Conservation (phyloP, 2,329 filamentous ascomycete species). For the Trichoderma simmonsii region DNA sequence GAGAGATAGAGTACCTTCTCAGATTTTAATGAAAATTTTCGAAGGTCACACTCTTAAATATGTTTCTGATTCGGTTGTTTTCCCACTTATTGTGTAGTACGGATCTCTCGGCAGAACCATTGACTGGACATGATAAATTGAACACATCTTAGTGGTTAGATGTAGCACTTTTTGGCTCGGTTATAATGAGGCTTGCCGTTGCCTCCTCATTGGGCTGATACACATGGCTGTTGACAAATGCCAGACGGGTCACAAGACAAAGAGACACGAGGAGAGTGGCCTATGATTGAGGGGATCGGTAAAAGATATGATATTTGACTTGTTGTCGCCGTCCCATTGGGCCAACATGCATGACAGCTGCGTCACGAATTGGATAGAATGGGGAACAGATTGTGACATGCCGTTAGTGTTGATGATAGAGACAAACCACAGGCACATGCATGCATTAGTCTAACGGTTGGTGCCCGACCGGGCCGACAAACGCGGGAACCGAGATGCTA, state of each 20-base stretch:
- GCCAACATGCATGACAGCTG: not conserved
- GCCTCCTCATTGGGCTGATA: not conserved
- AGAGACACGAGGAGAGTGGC: not conserved
- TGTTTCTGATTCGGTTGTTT: not conserved
- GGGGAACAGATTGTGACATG: not conserved
- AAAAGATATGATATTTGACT: not conserved
- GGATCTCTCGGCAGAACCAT: not conserved
- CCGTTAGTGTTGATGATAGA: not conserved
- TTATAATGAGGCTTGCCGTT: not conserved
- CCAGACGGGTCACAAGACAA: not conserved
- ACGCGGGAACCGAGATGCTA: not conserved
- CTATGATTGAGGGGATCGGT: not conserved
- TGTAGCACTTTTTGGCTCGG: not conserved
- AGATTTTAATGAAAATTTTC: not conserved
- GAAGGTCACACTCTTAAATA: not conserved
- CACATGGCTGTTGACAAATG: not conserved
- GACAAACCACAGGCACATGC: not conserved
- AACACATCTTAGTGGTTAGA: not conserved
- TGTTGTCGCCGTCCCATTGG: not conserved
- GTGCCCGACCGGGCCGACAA: not conserved
- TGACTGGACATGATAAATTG: not conserved
- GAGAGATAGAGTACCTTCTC: not conserved
- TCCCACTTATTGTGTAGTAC: not conserved
- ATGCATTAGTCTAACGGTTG: not conserved
- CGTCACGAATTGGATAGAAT: not conserved